Evolutionary conservation across 305 asterid species (phyloP), one percentile per base, ranked within the genome.

Genomic region (Plantago coronopus): DNA sequence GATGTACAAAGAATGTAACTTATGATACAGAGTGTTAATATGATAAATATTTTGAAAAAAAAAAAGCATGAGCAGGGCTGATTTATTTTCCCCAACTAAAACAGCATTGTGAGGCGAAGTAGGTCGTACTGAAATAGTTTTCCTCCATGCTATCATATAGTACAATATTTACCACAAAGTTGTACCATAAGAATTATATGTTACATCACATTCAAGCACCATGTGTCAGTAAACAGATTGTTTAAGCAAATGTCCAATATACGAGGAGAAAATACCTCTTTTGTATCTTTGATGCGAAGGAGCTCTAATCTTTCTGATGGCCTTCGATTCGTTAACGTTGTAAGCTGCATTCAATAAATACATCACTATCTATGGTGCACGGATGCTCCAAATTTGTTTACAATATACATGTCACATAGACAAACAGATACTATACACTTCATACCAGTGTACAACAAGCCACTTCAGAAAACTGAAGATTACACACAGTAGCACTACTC

Each of bases 251-350:
- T 14, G 13, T 9, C 19, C n/a, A 0, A 49, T 31, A 38, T 7
- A 3, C 17, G 54, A 22, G 7, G 22, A 61, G 59, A 50, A 20
- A 18, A 19, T 82, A 91, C 99, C 97, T 89, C 95, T 42, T 70
- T 77, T 14, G 99, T 79, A 70, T 93, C 90, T 81, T 79, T 75
- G 7, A 83, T 62, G 62, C 86, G 89, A 60, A 93, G 95, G 69
- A 93, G 86, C 50, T 89, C 94, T 72, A 89, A 65, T 79, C 86
- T 85, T 69, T 93, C 99, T 21, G 90, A 71, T 54, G 96, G 95
- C 70, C 95, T 85, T 37, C 83, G 77, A 59, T 73, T 83, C 44
- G 94, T 83, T 64, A 93, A 74, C 3, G 97, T 79, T 13, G 87
- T 74, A 37, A 93, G 96, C 99, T 93, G 90, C 85, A 81, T 64